phyloP scores from a whole-genome alignment of 495 filamentous ascomycete genomes.

The Neurospora cerealis region DNA sequence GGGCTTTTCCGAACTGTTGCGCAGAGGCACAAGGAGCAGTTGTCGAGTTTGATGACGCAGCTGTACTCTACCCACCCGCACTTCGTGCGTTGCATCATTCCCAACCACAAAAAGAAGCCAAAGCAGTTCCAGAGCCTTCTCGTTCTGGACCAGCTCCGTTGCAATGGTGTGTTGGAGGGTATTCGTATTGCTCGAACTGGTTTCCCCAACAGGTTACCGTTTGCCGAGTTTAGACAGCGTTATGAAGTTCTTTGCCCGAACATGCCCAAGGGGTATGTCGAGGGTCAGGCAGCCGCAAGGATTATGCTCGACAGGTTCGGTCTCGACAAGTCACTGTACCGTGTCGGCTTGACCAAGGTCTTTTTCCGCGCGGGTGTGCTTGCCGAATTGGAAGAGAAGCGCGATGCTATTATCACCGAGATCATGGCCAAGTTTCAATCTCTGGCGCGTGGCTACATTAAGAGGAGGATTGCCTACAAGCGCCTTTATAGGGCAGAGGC shows the following conservation, averaged over 20 bases:
- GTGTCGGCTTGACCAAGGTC: constrained; percentile 92
- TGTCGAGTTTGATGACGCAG: constrained; percentile 91
- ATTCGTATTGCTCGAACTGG: constrained; percentile 96
- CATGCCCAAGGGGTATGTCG: constrained; percentile 84
- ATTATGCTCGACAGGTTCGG: constrained; percentile 85
- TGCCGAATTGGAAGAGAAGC: constrained; percentile 90
- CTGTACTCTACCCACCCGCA: constrained; percentile 95
- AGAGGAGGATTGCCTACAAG: constrained; percentile 82
- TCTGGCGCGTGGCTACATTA: constrained; percentile 76
- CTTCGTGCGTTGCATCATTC: constrained; percentile 95
- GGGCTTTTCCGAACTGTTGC: constrained; percentile 95
- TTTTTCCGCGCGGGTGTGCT: constrained; percentile 97
- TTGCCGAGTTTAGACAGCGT: constrained; percentile 87
- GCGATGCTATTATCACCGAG: constrained; percentile 81
- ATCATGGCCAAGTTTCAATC: constrained; percentile 95
- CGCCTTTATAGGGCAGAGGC: constrained; percentile 89
- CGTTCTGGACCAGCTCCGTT: constrained; percentile 90
- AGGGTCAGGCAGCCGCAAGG: constrained; percentile 74
- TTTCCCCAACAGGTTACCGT: constrained; percentile 91
- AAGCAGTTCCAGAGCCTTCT: constrained; percentile 83
- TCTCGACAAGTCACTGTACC: constrained; percentile 76
- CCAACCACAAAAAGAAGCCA: constrained; percentile 96
- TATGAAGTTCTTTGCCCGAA: constrained; percentile 92
- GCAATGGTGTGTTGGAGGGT: constrained; percentile 97
- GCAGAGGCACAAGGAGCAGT: constrained; percentile 93